Evolutionary conservation across 345 rosid species (phyloP).

Genomic region (Limnanthes douglasii): DNA sequence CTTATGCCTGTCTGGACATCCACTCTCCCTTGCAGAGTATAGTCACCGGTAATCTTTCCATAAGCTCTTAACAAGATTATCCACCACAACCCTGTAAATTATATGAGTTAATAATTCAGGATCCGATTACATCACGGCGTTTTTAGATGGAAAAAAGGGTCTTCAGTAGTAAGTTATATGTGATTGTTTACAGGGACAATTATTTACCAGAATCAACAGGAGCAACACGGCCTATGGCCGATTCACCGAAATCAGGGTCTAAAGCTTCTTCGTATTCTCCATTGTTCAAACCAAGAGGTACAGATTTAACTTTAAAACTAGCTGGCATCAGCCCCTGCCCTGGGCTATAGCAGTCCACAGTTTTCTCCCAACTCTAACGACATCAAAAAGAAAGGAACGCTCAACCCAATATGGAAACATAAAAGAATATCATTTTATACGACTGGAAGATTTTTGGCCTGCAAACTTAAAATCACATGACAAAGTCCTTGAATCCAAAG

Average conservation of each 20-base stretch:
- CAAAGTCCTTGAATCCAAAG: too few relatives aligned
- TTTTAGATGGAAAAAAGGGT: background rate
- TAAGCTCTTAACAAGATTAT: constrained; percentile 82
- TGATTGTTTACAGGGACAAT: background rate
- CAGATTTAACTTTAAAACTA: constrained; percentile 72
- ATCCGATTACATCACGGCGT: constrained; percentile 3
- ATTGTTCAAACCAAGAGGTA: constrained; percentile 43
- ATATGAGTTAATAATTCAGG: background rate
- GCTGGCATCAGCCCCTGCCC: constrained; percentile 98
- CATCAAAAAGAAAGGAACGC: constrained; percentile 9
- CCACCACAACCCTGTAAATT: constrained; percentile 73
- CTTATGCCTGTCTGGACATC: constrained; percentile 95
- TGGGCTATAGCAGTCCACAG: constrained; percentile 94
- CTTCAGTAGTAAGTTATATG: background rate
- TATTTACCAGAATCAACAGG: constrained; percentile 90
- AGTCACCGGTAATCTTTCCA: constrained; percentile 84
- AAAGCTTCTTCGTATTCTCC: constrained; percentile 66
- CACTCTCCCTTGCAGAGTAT: constrained; percentile 76
- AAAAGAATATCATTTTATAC: too few relatives aligned
- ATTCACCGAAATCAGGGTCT: constrained; percentile 94
- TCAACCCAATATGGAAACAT: too few relatives aligned
- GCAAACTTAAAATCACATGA: too few relatives aligned
- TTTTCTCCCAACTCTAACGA: constrained; percentile 94
- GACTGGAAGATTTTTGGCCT: too few relatives aligned
- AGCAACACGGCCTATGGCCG: constrained; percentile 94